These are phyloP conservation scores for Pelargonium citronellum DNA, from an alignment of 441 rosid species.

Conservation along the genomic window DNA sequence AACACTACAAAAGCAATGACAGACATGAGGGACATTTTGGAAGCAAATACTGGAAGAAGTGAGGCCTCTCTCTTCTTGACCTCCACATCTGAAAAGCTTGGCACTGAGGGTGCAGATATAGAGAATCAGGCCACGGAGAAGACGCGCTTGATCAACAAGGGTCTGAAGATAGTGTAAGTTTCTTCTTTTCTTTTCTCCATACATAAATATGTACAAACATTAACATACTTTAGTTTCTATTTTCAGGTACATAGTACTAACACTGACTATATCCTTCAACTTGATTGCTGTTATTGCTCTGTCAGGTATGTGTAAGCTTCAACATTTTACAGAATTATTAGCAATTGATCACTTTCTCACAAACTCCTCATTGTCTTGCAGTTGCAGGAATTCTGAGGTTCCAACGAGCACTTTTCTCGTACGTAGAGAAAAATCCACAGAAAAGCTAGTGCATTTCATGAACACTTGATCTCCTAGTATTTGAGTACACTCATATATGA, in stretches of 20 bases:
- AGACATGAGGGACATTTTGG: constrained; percentile 37
- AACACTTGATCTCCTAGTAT: neutral
- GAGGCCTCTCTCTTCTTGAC: constrained; percentile 36
- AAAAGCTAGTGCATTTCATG: neutral
- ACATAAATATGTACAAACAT: neutral
- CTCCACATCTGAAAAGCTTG: constrained; percentile 39
- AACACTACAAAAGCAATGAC: constrained; percentile 61
- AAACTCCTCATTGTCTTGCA: neutral
- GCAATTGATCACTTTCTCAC: neutral
- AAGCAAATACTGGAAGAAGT: constrained; percentile 20
- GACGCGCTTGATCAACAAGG: constrained; percentile 42
- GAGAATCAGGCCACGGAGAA: constrained; percentile 44
- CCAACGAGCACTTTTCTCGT: neutral
- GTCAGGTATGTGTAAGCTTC: constrained; percentile 20
- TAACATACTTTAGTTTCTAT: neutral
- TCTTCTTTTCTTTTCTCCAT: too few relatives aligned
- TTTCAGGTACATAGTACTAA: constrained; percentile 47
- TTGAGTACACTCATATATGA: neutral
- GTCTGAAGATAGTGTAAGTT: constrained; percentile 47
- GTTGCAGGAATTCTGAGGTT: neutral
- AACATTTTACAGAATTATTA: too few relatives aligned
- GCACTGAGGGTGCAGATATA: constrained; percentile 39
- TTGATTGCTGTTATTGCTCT: constrained; percentile 41
- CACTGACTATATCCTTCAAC: constrained; percentile 41
- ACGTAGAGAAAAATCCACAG: neutral